Base-by-base conservation (phyloP, 78 protist species). In the Dictyostelium discoideum region DNA sequence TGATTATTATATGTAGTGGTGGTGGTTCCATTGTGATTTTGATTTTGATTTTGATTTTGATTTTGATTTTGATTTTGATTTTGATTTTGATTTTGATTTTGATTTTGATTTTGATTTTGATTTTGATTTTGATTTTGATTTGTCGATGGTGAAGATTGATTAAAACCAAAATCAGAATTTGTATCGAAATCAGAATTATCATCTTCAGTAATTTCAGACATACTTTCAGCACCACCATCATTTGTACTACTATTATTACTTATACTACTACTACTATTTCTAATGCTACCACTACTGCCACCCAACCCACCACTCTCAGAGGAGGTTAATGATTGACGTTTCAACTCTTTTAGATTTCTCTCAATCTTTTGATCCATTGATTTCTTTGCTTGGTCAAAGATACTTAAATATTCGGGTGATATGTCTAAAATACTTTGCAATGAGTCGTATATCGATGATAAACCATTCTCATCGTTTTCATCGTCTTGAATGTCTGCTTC, bases 151-250 rank as follows among this genome's bases (percentile, higher is more conserved):
- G 37, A 32, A 32, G 48, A 44, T 7, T 14, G 11, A 67, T 26
- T 67, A 20, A 24, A 67, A 67, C 76, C 76, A 67, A n/a, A 24
- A 3, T 67, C 76, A 22, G 76, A 67, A n/a, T 67, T 67, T 67
- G 76, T n/a, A 67, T 67, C 76, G 26, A 67, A 67, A 67, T 67
- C 76, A 9, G 76, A 67, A 67, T 22, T 67, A 67, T 67, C 76
- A 67, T 67, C 76, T 67, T 67, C 76, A 1, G 76, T 67, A 4
- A 67, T 24, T 67, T 67, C 26, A n/a, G 32, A n/a, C 37, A 67
- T 67, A 22, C 76, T 65, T 65, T n/a, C 76, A 22, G 37, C 76
- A 9, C 76, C 76, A 67, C 76, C 76, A 24, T 67, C 76, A 67
- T 26, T 67, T n/a, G 76, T 24, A 24, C 32, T 67, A 67, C 11